Base-by-base conservation (phyloP, 2,329 filamentous ascomycete genomes). In the Plenodomus tracheiphilus region DNA sequence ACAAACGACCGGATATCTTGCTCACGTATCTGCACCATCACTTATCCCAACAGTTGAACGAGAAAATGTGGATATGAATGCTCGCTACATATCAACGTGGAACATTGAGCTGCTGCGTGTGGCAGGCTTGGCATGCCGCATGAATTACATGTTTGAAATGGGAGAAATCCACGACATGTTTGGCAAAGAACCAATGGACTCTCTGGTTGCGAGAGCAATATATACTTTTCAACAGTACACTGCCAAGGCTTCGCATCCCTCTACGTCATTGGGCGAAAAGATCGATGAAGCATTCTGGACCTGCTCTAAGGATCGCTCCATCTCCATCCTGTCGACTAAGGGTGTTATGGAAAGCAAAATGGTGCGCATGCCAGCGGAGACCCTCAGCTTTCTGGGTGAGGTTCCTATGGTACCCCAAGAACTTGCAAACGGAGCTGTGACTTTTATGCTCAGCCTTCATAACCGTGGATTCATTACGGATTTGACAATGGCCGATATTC, bases 221-320 rank as follows among this genome's bases (percentile, higher is more conserved):
- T 92, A 97, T 67, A 86, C 88, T 2, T 81, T 94, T 51, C 89
- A 90, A 59, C 93, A 94, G 16, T 99, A 94, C 68, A 89, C 88
- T 0, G 96, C 94, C 59, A 82, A 81, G 32, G 90, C 96, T 65
- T 97, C 94, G 1, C 97, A 95, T 0, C 94, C 94, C 1, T 95
- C 89, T 53, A 82, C 82, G 0, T 82, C 89, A 51, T 88, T 97
- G 17, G 90, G 91, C 0, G 85, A 91, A 65, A 87, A 90, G 53
- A 90, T 99, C 44, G 92, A 97, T 65, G 90, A 97, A 72, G 89
- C 91, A 0, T 99, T 99, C 69, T 99, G 94, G 94, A 95, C 85
- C 30, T 92, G 90, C 54, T 94, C 89, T 65, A 87, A 87, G 55
- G 85, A 90, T 2, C 59, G 64, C 9, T 87, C 84, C 0, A 91